phyloP scores from a whole-genome alignment of 345 rosid species.

The Gossypium raimondii region DNA sequence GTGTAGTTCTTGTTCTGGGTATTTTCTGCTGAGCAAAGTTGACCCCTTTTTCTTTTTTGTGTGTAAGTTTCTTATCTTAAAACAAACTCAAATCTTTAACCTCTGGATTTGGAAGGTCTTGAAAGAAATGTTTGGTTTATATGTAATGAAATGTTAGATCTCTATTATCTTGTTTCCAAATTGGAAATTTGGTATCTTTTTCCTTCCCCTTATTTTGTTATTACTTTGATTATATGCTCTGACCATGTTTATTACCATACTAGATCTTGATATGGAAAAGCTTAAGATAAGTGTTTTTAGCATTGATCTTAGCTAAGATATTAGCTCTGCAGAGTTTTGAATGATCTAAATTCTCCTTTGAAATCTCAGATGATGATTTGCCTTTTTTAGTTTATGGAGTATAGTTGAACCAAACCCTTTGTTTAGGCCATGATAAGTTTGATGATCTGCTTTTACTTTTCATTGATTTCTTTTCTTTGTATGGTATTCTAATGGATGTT shows the following conservation, averaged over 20 bases:
- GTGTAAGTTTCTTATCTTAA: constrained; percentile 23
- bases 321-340: not conserved
- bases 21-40: not conserved
- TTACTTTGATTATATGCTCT: not conserved
- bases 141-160: constrained; percentile 22
- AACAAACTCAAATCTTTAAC: not conserved
- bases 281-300: not conserved
- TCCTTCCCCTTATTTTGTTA: not conserved
- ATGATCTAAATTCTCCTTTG: not conserved
- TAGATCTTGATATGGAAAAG: constrained; percentile 7
- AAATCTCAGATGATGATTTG: not conserved
- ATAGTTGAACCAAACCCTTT: not conserved
- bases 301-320: not conserved
- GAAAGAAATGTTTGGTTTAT: not conserved
- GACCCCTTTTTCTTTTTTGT: not conserved
- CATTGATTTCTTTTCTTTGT: too few species aligned
- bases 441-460: not conserved
- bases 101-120: not conserved
- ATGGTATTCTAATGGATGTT: constrained; percentile 19
- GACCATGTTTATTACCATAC: not conserved
- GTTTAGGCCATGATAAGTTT: not conserved
- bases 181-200: not conserved
- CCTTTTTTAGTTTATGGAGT: not conserved
- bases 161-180: not conserved
- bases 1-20: constrained; percentile 5